A percentile compares a stretch with the other conserved stretches of the same genome.
Evolutionary conservation across 2,329 filamentous ascomycete species (phyloP).

Genomic region (Curvularia lunata): DNA sequence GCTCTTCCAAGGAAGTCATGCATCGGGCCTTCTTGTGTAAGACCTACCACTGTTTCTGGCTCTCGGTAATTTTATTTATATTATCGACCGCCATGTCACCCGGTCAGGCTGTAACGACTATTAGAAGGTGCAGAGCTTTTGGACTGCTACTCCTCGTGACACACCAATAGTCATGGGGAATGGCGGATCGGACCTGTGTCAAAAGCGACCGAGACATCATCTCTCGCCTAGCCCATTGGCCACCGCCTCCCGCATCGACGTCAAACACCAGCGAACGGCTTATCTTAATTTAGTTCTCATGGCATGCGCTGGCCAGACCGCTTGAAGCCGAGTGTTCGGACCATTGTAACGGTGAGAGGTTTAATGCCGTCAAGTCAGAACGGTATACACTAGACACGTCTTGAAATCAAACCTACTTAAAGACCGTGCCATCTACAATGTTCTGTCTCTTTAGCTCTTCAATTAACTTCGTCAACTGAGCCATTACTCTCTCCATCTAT

Average conservation of each 20-base stretch:
- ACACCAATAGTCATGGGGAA: background rate
- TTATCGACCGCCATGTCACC: background rate
- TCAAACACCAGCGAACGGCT: background rate
- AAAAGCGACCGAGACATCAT: background rate
- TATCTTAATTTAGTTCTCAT: background rate
- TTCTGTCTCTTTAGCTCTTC: background rate
- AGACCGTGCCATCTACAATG: background rate
- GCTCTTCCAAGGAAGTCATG: background rate
- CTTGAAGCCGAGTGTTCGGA: background rate
- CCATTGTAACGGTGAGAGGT: background rate
- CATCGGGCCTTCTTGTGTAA: background rate
- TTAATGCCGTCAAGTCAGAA: background rate
- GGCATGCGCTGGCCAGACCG: background rate
- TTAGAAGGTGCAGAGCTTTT: background rate
- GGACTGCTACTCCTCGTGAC: background rate
- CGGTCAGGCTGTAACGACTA: background rate
- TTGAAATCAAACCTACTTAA: background rate
- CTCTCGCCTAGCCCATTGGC: background rate
- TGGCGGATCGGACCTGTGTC: background rate
- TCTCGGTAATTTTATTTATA: background rate
- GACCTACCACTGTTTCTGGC: background rate
- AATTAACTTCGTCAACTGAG: background rate
- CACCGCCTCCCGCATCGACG: background rate
- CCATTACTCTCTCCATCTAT: background rate
- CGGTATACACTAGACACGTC: background rate